A percentile compares a stretch with the other conserved stretches of the same genome.
phyloP scores from a whole-genome alignment of 1,284 basidiomycete species.

The Ganoderma resinaceum region DNA sequence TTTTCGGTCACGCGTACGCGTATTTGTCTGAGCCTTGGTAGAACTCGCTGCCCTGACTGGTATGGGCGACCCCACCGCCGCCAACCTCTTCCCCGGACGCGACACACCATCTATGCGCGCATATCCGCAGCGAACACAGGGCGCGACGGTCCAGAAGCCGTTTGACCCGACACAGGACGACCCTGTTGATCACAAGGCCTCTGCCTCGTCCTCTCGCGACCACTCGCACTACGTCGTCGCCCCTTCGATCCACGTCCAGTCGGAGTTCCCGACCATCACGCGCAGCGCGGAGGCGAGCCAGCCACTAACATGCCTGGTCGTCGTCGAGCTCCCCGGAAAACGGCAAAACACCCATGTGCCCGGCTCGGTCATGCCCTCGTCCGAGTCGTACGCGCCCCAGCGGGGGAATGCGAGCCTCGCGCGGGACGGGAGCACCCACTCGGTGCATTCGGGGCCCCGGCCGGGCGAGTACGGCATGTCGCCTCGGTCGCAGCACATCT shows the following conservation, averaged over 20 bases:
- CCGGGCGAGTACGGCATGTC: constrained; percentile 32
- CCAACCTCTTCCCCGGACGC: constrained; percentile 71
- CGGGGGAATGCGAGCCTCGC: constrained; percentile 23
- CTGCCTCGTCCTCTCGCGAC: constrained; percentile 49
- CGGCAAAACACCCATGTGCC: constrained; percentile 62
- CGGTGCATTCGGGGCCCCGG: constrained; percentile 33
- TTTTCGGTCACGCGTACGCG: constrained; percentile 1
- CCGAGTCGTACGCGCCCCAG: constrained; percentile 47
- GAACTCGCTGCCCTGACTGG: constrained; percentile 91
- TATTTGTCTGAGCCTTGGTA: constrained; percentile 41
- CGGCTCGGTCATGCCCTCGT: constrained; percentile 58
- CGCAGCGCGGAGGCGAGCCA: constrained; percentile 76
- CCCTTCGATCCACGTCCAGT: constrained; percentile 87
- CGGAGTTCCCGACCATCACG: constrained; percentile 86
- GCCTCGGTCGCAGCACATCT: constrained; percentile 29
- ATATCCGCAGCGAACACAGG: constrained; percentile 40
- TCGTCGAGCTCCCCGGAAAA: constrained; percentile 87
- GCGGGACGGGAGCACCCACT: constrained; percentile 29
- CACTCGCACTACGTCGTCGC: constrained; percentile 78
- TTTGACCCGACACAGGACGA: constrained; percentile 83
- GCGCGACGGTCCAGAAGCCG: constrained; percentile 46
- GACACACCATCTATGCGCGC: constrained; percentile 54
- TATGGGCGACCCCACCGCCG: constrained; percentile 69
- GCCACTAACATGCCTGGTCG: constrained; percentile 88
- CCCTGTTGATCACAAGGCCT: constrained; percentile 71